Evolutionary conservation across 1,284 basidiomycete genomes (phyloP).

Genomic region (Ustilago curta): DNA sequence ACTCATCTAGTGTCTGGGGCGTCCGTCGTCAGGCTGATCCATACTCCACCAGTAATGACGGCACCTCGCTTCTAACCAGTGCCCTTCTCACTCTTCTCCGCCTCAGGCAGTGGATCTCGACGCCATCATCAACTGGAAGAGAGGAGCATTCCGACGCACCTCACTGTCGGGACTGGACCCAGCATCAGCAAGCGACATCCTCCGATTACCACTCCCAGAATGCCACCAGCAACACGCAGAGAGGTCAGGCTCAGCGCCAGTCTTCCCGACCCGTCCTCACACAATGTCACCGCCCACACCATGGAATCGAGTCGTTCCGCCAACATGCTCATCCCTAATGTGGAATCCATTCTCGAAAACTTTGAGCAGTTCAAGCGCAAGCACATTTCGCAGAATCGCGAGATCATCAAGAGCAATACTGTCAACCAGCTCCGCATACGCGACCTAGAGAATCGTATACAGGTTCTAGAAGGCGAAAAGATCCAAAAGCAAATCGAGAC

Average conservation of each 20-base stretch:
- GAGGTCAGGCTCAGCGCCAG: constrained; percentile 50
- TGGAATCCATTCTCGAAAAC: constrained; percentile 64
- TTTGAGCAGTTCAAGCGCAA: constrained; percentile 66
- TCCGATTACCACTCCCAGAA: not conserved
- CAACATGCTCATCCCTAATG: constrained; percentile 40
- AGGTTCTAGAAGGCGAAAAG: constrained; percentile 57
- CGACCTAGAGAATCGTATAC: constrained; percentile 62
- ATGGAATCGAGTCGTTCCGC: constrained; percentile 40
- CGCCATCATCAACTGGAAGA: not conserved
- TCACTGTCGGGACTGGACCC: not conserved
- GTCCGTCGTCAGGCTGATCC: not conserved
- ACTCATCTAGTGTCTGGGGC: no score
- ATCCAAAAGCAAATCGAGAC: constrained; percentile 38
- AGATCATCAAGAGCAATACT: constrained; percentile 66
- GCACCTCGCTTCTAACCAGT: not conserved
- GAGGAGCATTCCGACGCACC: not conserved
- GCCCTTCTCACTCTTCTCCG: not conserved
- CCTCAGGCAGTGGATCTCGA: not conserved
- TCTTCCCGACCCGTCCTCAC: constrained; percentile 24
- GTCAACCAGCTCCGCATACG: constrained; percentile 58
- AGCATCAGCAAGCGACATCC: not conserved
- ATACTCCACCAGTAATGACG: constrained; percentile 1
- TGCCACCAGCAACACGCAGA: constrained; percentile 50
- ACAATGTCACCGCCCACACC: constrained; percentile 14
- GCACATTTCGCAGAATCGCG: constrained; percentile 66